Conservation (phyloP, 2,329 filamentous ascomycete genomes). For the Lachnellula suecica region DNA sequence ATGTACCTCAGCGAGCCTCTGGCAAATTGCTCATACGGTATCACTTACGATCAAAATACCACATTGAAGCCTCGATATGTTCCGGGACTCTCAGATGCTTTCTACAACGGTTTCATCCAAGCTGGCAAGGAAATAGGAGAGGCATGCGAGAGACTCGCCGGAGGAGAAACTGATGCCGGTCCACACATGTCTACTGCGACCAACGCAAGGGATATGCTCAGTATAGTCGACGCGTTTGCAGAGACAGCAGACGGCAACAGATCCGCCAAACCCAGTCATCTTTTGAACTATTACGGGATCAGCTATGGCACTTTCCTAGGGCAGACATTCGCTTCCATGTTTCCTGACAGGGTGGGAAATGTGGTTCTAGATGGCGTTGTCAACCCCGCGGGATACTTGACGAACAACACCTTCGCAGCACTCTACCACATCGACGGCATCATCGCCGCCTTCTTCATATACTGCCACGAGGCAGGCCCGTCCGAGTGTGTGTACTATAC, state of each 20-base stretch:
- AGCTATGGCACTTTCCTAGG: conserved; percentile 46
- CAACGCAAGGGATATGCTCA: conserved; percentile 7
- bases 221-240: conserved; percentile 2
- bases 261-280: neutral
- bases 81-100: conserved; percentile 3
- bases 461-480: conserved; percentile 1
- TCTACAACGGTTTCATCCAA: neutral
- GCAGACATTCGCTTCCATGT: conserved; percentile 42
- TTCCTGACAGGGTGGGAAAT: conserved; percentile 39
- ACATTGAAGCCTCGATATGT: neutral
- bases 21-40: conserved; percentile 42
- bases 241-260: neutral
- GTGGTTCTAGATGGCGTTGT: conserved; percentile 32
- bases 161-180: neutral
- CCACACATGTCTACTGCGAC: conserved; percentile 6
- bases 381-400: conserved; percentile 20
- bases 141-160: neutral
- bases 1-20: conserved; percentile 47
- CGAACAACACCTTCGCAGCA: neutral
- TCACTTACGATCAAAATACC: neutral
- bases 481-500: neutral
- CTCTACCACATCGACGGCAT: neutral
- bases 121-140: neutral
- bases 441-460: neutral
- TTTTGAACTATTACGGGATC: conserved; percentile 43